These are phyloP conservation scores for Dendrobium huoshanense DNA, from an alignment of 106 monocot species.

Conservation along the genomic window DNA sequence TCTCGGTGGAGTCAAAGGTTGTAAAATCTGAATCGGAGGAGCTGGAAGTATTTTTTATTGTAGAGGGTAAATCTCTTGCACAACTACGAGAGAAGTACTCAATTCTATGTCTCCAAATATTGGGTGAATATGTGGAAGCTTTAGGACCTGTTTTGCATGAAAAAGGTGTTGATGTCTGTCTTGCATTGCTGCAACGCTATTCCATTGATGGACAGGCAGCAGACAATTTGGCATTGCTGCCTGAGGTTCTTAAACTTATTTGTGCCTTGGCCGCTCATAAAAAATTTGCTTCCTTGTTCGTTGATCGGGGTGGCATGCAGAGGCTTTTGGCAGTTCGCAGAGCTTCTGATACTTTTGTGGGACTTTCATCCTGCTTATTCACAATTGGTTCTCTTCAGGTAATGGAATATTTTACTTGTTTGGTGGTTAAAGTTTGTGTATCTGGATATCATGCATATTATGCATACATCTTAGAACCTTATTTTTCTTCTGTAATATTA, in stretches of 20 bases:
- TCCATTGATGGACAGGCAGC: constrained; percentile 37
- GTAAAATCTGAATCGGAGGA: constrained; percentile 37
- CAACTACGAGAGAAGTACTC: constrained; percentile 69
- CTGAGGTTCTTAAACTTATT: constrained; percentile 84
- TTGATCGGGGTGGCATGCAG: constrained; percentile 91
- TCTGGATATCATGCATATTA: constrained; percentile 1
- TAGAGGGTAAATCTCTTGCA: constrained; percentile 56
- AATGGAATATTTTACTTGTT: constrained; percentile 6
- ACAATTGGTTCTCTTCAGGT: constrained; percentile 98
- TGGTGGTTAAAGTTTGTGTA: not conserved
- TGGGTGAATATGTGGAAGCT: constrained; percentile 98
- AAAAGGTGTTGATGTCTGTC: constrained; percentile 94
- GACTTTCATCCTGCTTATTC: constrained; percentile 87
- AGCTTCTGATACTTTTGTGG: constrained; percentile 56
- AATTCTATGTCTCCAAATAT: constrained; percentile 77
- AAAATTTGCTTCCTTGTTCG: constrained; percentile 89
- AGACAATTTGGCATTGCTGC: constrained; percentile 39
- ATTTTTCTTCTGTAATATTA: not conserved
- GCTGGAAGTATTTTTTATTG: constrained; percentile 47
- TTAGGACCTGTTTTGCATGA: constrained; percentile 88
- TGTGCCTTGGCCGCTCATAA: constrained; percentile 83
- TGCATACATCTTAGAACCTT: not conserved
- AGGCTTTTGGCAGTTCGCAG: constrained; percentile 72
- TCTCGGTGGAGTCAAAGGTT: constrained; percentile 16
- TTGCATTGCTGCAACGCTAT: constrained; percentile 64